Conservation (phyloP, 2,329 filamentous ascomycete genomes). For the Mycosphaerella arachidis region DNA sequence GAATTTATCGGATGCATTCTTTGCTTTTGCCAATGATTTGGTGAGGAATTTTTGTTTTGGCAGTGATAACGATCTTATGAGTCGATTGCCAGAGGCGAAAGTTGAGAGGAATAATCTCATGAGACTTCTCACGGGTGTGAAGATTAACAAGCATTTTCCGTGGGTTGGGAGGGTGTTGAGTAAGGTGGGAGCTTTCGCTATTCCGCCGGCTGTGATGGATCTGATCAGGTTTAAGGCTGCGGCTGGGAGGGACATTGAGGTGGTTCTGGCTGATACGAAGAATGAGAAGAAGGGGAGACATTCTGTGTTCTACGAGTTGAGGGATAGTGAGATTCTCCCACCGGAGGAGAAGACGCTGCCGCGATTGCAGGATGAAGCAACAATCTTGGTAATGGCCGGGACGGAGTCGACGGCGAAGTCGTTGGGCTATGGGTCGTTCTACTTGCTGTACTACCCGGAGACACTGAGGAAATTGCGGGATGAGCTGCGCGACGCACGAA, state of each 20-base stretch:
- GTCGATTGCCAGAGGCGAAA: constrained; percentile 23
- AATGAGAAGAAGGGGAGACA: constrained; percentile 18
- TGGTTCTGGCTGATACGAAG: constrained; percentile 19
- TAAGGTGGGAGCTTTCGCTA: constrained; percentile 5
- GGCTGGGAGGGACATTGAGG: constrained; percentile 22
- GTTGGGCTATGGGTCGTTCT: constrained; percentile 23
- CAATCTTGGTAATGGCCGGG: constrained; percentile 29
- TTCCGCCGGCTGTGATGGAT: constrained; percentile 27
- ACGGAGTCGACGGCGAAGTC: constrained; percentile 29
- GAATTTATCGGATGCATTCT: constrained; percentile 31
- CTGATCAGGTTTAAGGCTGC: constrained; percentile 22
- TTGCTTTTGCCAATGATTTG: constrained; percentile 31
- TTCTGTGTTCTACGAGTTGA: constrained; percentile 30
- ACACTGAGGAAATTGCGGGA: constrained; percentile 19
- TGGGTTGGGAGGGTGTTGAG: neutral
- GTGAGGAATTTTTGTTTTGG: constrained; percentile 32
- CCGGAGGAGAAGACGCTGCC: constrained; percentile 27
- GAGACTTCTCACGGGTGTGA: constrained; percentile 28
- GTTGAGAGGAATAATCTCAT: constrained; percentile 28
- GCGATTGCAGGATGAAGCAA: constrained; percentile 31
- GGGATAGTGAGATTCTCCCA: constrained; percentile 24
- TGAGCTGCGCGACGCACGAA: constrained; percentile 15
- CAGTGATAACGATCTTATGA: constrained; percentile 24
- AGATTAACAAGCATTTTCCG: constrained; percentile 32
- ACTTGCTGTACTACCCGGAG: constrained; percentile 20